Evolutionary conservation across 2,329 filamentous ascomycete species (phyloP), one percentile per base, ranked within the genome.

Genomic region (Alternaria gaisen): DNA sequence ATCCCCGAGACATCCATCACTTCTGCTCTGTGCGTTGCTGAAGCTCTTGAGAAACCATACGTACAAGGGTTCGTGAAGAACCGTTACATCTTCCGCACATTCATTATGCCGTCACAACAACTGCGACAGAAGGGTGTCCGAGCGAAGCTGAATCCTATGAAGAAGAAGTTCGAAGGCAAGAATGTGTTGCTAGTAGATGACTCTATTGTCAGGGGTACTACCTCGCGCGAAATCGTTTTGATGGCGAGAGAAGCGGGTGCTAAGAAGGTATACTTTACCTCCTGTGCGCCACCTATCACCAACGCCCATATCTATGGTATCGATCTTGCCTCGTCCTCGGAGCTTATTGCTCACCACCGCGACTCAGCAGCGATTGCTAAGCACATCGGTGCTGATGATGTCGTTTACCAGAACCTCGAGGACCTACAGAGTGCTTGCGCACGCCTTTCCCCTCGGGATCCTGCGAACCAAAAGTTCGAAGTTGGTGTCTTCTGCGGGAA

Each of bases 401-500:
- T 97, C 46, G 90, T 94, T 61, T 93, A 89, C 75, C 90, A 93
- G 73, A 87, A 85, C 16, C 85, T 98, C 1, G 85, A 88, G 1
- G 94, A 96, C 71, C 83, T 98, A n/a, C 90, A 91, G 73, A 87
- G 85, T 30, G 88, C 93, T 0, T 97, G 94, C 73, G 85, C 88
- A 2, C 89, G 93, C 67, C 86, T 92, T 4, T 89, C 88, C 62
- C 85, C 88, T 52, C 81, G 85, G 56, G 80, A 86, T 62, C 81
- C 82, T 34, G 76, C 86, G 70, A 83, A 83, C 9, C 82, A 86
- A 65, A 83, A 90, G 56, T 97, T 97, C 68, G 94, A 98, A 76
- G 89, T 96, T 3, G 94, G 94, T 55, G 94, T 97, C 9, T 97
- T 98, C 82, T 93, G 89, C 73, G 94, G 94, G 46, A 88, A 89